Evolutionary conservation across 2,329 filamentous ascomycete genomes (phyloP), one percentile per base, ranked within the genome.

Genomic region (Cladosporium phlei): DNA sequence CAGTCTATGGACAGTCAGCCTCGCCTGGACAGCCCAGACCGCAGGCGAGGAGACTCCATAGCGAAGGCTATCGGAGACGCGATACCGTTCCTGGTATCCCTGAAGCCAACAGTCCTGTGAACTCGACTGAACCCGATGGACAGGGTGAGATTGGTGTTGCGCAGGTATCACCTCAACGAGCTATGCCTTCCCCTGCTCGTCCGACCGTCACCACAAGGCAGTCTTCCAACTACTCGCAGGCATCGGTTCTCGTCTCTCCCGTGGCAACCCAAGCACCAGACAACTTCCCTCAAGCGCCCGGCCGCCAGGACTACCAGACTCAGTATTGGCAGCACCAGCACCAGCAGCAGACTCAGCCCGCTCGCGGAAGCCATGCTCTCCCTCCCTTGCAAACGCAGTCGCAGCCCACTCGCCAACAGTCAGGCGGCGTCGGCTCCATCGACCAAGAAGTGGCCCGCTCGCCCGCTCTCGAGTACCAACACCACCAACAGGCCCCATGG

Each of bases 401-500:
- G 2, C 20, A 6, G 19, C 45, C 24, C 30, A 33, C 20, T 14
- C 34, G 35, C 14, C 37, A 14, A 14, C 51, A 29, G 3, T 21
- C 24, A 16, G 21, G 34, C 2, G 25, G 46, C 10, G 38, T 55
- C n/a, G 48, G 49, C 24, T 57, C 55, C 1, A 51, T 53, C n/a
- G 50, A 50, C 2, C 46, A 55, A 12, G 53, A 55, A 21, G 47
- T 54, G 20, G 54, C 42, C 17, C 53, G 58, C 14, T 55, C 50
- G 34, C 56, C 60, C 3, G 57, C 57, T 1, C 52, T 52, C 21
- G 52, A 56, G 19, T 57, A 61, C 35, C 33, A 46, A 7, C 56
- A 59, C 27, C 56, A 59, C 27, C 60, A 63, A 46, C 59, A 61
- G 42, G 57, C 55, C 2, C 58, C 59, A 5, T 63, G 54, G 54